A percentile compares a stretch with the other conserved stretches of the same genome.
phyloP scores from a whole-genome alignment of 345 rosid genomes.

The Xanthoceras sorbifolium region DNA sequence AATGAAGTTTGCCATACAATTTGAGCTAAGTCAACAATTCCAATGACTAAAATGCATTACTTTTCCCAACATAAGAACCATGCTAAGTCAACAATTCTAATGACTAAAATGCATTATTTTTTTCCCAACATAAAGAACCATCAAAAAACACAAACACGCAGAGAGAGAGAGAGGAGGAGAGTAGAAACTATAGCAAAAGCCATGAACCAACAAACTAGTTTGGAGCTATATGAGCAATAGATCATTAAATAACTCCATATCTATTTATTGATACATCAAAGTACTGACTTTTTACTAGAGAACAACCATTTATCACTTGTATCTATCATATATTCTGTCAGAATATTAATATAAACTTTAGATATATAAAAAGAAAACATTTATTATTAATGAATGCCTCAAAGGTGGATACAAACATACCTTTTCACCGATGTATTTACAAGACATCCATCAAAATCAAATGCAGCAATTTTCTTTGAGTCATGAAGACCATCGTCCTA shows the following conservation, averaged over 20 bases:
- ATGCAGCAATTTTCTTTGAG: slow-evolving; percentile 88
- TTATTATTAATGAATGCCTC: background rate
- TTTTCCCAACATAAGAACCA: background rate
- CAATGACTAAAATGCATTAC: background rate
- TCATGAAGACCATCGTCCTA: slow-evolving; percentile 82
- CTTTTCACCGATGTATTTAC: slow-evolving; percentile 79
- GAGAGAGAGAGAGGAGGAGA: background rate
- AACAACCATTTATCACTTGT: background rate
- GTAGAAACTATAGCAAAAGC: background rate
- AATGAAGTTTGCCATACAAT: background rate
- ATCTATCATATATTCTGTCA: background rate
- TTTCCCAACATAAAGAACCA: background rate
- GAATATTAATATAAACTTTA: background rate
- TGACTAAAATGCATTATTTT: background rate
- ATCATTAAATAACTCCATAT: background rate
- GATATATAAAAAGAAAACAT: background rate
- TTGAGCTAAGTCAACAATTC: background rate
- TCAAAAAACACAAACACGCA: background rate
- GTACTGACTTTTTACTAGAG: background rate
- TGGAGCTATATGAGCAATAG: background rate
- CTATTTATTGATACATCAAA: background rate
- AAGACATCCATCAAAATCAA: slow-evolving; percentile 98
- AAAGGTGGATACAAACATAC: slow-evolving; percentile 36
- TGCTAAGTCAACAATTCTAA: background rate
- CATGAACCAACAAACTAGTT: background rate